These are phyloP conservation scores for Penicillium pancosmium DNA, from an alignment of 495 filamentous ascomycete species.

Conservation along the genomic window DNA sequence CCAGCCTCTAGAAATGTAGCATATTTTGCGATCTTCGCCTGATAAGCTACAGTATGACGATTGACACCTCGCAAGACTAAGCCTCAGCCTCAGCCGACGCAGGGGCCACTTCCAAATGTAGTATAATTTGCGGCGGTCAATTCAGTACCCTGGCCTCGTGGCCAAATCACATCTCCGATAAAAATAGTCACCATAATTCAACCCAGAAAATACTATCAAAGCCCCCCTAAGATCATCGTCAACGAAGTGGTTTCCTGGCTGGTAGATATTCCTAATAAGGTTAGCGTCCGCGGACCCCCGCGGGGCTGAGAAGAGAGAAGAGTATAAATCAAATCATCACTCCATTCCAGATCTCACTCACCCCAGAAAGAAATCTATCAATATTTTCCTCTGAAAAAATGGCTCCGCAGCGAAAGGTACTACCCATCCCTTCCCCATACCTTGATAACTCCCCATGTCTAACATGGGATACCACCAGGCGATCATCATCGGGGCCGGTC, in stretches of 20 bases:
- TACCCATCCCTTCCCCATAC: neutral
- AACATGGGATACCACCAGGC: conserved; percentile 14
- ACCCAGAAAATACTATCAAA: too few species aligned
- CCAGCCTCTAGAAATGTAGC: neutral
- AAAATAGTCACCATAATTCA: too few species aligned
- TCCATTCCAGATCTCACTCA: neutral
- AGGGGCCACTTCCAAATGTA: neutral
- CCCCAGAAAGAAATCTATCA: neutral
- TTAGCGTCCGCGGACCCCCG: conserved; percentile 6
- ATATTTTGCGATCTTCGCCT: neutral
- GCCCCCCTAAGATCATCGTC: too few species aligned
- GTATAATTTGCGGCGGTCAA: neutral
- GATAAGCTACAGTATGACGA: neutral
- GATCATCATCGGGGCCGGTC: conserved; percentile 62
- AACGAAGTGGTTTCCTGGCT: neutral
- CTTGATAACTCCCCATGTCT: neutral
- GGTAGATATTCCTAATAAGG: neutral
- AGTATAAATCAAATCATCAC: conserved; percentile 1
- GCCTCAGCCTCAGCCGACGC: neutral
- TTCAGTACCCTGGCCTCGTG: too few species aligned
- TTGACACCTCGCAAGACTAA: neutral
- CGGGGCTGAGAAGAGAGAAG: neutral
- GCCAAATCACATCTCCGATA: too few species aligned
- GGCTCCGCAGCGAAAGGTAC: conserved; percentile 17
- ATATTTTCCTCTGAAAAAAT: neutral